Evolutionary conservation across 1,139 yeast species (phyloP), one percentile per base, ranked within the genome.

Genomic region (Kodamaea sp.): DNA sequence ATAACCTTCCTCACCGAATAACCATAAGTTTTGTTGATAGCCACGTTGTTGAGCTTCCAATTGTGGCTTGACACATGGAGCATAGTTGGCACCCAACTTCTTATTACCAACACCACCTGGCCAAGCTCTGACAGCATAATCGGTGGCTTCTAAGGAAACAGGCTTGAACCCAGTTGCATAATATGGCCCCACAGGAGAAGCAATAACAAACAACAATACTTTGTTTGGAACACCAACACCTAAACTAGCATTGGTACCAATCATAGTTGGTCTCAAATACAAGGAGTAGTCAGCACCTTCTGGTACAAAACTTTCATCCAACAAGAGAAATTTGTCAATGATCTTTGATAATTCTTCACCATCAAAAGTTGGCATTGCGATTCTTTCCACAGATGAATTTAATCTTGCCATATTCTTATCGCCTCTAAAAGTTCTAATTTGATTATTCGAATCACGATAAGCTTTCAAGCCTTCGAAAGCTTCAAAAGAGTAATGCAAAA

Each of bases 1-100:
- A 52, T 62, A 55, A 25, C 60, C 61, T 41, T 62, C 62, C 20
- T 64, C 68, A 15, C 73, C 75, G 43, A 65, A 62, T 34, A 69
- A 57, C 74, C 74, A 69, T 55, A 69, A 57, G 48, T 67, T 70
- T 43, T 65, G 72, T 42, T 63, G 63, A 58, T 56, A 67, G 8
- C 74, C 74, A 26, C 63, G 55, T 25, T 50, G 38, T 22, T 59
- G 57, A 24, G 73, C 71, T 41, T 60, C 65, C 38, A 52, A 47
- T 43, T 62, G 65, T 26, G 67, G 65, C 49, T 54, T 53, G 42
- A 67, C 54, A 36, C 73, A 66, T 27, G 75, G 73, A 2, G 73
- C 74, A 48, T 69, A 69, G 59, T 69, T 69, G 43, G 73, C 74
- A 35, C 73, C 75, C 45, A 68, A 60, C 53, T 69, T 69, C 48